These are phyloP conservation scores for Saraca asoca DNA, from an alignment of 331 rosid genomes.

Conservation along the genomic window DNA sequence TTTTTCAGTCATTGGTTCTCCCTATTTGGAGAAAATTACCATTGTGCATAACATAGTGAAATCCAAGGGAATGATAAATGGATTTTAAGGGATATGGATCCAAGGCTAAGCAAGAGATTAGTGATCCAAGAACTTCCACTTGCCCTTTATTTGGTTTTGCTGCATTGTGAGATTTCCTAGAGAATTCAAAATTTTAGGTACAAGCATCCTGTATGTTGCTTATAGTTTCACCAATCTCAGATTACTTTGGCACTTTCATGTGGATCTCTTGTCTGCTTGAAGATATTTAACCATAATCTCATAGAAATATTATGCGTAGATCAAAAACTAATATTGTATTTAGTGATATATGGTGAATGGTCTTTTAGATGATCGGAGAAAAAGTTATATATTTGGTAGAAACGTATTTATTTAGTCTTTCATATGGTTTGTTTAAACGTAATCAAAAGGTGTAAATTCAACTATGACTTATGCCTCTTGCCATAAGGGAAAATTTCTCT, in stretches of 20 bases:
- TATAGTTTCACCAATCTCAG: constrained; percentile 14
- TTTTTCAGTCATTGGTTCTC: background rate
- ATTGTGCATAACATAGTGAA: background rate
- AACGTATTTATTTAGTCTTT: too few species aligned
- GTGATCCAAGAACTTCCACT: constrained; percentile 42
- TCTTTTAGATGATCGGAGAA: too few species aligned
- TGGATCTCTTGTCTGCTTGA: constrained; percentile 21
- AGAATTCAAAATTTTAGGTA: background rate
- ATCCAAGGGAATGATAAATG: background rate
- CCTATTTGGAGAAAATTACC: constrained; percentile 10
- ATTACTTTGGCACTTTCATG: constrained; percentile 29
- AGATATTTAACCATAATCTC: too few species aligned
- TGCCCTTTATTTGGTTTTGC: background rate
- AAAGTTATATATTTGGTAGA: too few species aligned
- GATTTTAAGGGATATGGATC: constrained; percentile 27
- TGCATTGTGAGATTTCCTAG: constrained; percentile 28
- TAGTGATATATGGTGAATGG: too few species aligned
- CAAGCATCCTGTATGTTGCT: constrained; percentile 13
- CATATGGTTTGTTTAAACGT: too few species aligned
- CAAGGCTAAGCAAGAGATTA: constrained; percentile 32
- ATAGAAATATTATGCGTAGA: too few species aligned
- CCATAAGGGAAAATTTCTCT: too few species aligned
- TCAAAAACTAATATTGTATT: too few species aligned
- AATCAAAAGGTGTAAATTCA: too few species aligned
- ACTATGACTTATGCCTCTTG: too few species aligned